phyloP scores from a whole-genome alignment of 768 basidiomycete species.

The Lenzites betulinus region DNA sequence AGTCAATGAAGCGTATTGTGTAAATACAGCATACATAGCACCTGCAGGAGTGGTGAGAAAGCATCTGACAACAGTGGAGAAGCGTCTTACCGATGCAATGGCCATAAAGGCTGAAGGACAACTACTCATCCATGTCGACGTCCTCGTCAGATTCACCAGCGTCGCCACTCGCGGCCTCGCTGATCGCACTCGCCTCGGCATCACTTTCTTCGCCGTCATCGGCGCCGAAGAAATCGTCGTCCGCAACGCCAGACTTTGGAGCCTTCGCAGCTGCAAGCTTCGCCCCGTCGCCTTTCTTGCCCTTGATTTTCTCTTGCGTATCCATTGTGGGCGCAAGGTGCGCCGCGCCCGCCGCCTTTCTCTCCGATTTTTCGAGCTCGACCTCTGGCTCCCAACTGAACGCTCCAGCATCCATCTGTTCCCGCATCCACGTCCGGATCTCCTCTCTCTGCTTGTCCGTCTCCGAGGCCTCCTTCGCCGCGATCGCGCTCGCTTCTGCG shows the following conservation, averaged over 20 bases:
- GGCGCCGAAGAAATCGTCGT: constrained; percentile 36
- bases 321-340: neutral
- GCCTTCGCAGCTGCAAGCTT: neutral
- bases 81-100: neutral
- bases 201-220: constrained; percentile 21
- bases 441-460: constrained; percentile 58
- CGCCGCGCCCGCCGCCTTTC: neutral
- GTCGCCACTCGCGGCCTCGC: neutral
- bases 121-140: constrained; percentile 11
- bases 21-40: neutral
- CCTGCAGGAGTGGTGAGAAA: neutral
- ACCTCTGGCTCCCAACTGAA: constrained; percentile 63
- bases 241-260: constrained; percentile 13
- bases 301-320: neutral
- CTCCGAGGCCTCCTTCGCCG: constrained; percentile 22
- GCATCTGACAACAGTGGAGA: neutral
- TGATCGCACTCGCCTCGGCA: neutral
- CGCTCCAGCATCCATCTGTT: constrained; percentile 61
- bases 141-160: constrained; percentile 9
- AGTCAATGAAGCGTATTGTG: neutral
- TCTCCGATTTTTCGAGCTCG: constrained; percentile 28
- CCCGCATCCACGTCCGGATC: constrained; percentile 58
- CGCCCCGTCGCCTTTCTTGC: neutral
- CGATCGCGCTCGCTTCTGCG: constrained; percentile 12
- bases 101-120: neutral